Conservation (phyloP, 2,329 filamentous ascomycete genomes). For the Diaporthe sp. region DNA sequence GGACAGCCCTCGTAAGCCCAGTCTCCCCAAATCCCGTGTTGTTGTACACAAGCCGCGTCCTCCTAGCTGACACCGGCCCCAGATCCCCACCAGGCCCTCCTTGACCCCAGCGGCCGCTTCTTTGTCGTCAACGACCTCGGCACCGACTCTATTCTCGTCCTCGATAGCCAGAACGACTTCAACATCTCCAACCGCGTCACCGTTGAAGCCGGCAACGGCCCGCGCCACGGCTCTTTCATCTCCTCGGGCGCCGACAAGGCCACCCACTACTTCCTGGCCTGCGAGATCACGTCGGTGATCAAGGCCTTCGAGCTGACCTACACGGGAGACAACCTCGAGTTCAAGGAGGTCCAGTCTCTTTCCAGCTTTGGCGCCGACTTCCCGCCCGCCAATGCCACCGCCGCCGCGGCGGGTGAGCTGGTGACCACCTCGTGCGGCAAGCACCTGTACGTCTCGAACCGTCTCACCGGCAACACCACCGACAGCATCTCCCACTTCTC, state of each 20-base stretch:
- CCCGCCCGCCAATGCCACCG: conserved; percentile 53
- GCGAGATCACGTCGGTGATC: conserved; percentile 62
- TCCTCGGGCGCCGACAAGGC: conserved; percentile 50
- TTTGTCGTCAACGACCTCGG: conserved; percentile 65
- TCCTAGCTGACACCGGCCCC: neutral
- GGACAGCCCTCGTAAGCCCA: conserved; percentile 44
- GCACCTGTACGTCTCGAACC: conserved; percentile 67
- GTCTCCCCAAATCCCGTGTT: neutral
- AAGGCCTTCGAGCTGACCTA: conserved; percentile 60
- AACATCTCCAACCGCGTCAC: conserved; percentile 52
- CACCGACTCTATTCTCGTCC: conserved; percentile 61
- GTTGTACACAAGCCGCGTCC: neutral
- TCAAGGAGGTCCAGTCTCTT: conserved; percentile 55
- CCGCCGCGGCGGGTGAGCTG: conserved; percentile 62
- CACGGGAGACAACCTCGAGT: conserved; percentile 51
- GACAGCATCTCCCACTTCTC: conserved; percentile 65
- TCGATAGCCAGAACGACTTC: conserved; percentile 60
- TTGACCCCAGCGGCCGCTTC: conserved; percentile 64
- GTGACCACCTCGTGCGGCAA: conserved; percentile 56
- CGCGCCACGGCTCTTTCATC: conserved; percentile 66
- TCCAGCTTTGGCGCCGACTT: conserved; percentile 56
- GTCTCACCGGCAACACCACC: conserved; percentile 58
- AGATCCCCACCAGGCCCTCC: conserved; percentile 62
- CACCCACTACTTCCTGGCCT: conserved; percentile 62
- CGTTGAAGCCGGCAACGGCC: conserved; percentile 59